These are phyloP conservation scores for Leersia perrieri DNA, from an alignment of 176 grass and related monocot genomes.

Conservation along the genomic window DNA sequence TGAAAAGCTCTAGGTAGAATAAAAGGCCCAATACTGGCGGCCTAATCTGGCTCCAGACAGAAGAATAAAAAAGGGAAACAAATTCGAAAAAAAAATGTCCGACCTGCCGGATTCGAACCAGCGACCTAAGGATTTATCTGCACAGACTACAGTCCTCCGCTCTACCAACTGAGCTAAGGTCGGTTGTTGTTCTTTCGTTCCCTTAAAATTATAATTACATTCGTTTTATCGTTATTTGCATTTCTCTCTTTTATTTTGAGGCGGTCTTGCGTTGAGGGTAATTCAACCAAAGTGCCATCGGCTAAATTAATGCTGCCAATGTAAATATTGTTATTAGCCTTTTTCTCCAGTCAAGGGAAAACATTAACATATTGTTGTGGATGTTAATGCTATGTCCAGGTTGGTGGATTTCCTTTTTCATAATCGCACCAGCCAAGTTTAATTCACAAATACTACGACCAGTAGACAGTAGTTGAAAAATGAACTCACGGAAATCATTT, in stretches of 20 bases:
- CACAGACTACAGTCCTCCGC: constrained; percentile 77
- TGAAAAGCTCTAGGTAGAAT: too few relatives aligned
- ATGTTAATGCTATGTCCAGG: not conserved
- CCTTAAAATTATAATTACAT: too few relatives aligned
- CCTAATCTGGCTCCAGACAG: too few relatives aligned
- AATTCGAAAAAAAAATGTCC: constrained; percentile 14
- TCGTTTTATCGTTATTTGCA: too few relatives aligned
- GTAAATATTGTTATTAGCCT: not conserved
- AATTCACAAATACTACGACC: not conserved
- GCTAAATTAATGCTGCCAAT: not conserved
- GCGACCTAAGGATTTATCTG: constrained; percentile 89
- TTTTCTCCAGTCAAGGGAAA: not conserved
- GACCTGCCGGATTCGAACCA: constrained; percentile 93
- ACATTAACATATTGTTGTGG: not conserved
- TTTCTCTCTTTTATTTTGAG: not conserved
- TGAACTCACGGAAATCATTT: too few relatives aligned
- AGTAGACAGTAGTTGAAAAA: not conserved
- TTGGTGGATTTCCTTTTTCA: not conserved
- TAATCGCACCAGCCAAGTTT: not conserved
- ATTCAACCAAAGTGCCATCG: not conserved
- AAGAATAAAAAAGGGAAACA: too few relatives aligned
- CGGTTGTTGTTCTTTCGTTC: too few relatives aligned
- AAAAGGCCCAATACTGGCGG: too few relatives aligned
- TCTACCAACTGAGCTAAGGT: constrained; percentile 98
- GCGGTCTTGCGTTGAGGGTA: too few relatives aligned